Percentiles rank a stretch among this genome's conserved stretches.
These are phyloP conservation scores for Nissolia schottii DNA, from an alignment of 306 rosid genomes.

Conservation along the genomic window DNA sequence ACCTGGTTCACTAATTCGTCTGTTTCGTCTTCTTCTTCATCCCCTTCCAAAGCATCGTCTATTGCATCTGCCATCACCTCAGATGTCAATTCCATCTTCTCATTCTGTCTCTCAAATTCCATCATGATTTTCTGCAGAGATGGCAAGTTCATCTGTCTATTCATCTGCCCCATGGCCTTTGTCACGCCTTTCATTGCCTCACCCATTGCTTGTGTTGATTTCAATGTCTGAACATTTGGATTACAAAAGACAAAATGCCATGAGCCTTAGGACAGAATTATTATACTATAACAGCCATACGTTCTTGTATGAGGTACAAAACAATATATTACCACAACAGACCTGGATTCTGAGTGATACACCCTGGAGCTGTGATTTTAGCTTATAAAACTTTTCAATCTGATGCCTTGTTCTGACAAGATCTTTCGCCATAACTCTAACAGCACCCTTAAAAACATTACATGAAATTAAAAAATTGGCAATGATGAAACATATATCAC, in stretches of 20 bases:
- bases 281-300: background rate
- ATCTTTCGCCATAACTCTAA: slow-evolving; percentile 97
- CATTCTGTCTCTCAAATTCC: slow-evolving; percentile 93
- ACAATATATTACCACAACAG: slow-evolving; percentile 5
- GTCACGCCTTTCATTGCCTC: slow-evolving; percentile 99
- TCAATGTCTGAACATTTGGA: slow-evolving; percentile 59
- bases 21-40: slow-evolving; percentile 96
- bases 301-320: background rate
- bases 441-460: slow-evolving; percentile 80
- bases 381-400: slow-evolving; percentile 94
- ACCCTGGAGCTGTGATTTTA: slow-evolving; percentile 98
- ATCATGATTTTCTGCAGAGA: slow-evolving; percentile 93
- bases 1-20: slow-evolving; percentile 92
- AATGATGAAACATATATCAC: slow-evolving; percentile 6
- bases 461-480: slow-evolving; percentile 22
- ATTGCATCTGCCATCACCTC: slow-evolving; percentile 98
- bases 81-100: slow-evolving; percentile 78
- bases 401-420: slow-evolving; percentile 97
- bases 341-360: slow-evolving; percentile 98
- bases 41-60: slow-evolving; percentile 98
- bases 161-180: slow-evolving; percentile 99
- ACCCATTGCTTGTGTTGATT: slow-evolving; percentile 99
- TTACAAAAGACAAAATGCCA: slow-evolving; percentile 1
- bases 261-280: background rate
- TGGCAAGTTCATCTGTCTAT: slow-evolving; percentile 97